Percentiles rank a stretch among this genome's conserved stretches.
These are phyloP conservation scores for Keqinozyma sinolaborantium DNA, from an alignment of 1,139 yeast genomes.

Conservation along the genomic window DNA sequence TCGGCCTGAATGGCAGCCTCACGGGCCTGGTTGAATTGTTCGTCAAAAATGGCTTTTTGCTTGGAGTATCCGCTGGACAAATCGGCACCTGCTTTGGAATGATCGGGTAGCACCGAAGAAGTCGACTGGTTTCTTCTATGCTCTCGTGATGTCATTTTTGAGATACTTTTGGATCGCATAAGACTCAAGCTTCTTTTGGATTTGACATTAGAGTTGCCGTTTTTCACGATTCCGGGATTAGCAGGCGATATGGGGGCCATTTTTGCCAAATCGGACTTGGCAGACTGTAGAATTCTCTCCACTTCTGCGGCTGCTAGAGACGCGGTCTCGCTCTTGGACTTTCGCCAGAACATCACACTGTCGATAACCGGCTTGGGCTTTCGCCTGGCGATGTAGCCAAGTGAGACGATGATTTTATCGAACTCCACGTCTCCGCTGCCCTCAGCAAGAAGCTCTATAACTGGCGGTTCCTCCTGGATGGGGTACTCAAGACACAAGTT, in stretches of 20 bases:
- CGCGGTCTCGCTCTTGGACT: slow-evolving; percentile 82
- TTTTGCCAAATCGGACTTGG: slow-evolving; percentile 15
- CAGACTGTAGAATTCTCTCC: slow-evolving; percentile 32
- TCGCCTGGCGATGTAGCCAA: slow-evolving; percentile 85
- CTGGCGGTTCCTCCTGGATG: slow-evolving; percentile 71
- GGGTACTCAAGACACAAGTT: slow-evolving; percentile 71
- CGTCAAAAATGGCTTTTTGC: slow-evolving; percentile 26
- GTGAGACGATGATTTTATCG: slow-evolving; percentile 77
- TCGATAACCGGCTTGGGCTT: slow-evolving; percentile 96
- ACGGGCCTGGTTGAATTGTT: slow-evolving; percentile 54
- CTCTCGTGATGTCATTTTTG: slow-evolving; percentile 22
- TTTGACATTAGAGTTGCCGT: slow-evolving; percentile 10
- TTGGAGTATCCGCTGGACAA: slow-evolving; percentile 2
- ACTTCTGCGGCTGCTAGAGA: slow-evolving; percentile 67
- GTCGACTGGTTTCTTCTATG: slow-evolving; percentile 40
- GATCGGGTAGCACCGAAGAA: slow-evolving; percentile 16
- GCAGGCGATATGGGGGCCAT: slow-evolving; percentile 7
- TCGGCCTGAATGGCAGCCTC: slow-evolving; percentile 81
- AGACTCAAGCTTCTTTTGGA: slow-evolving; percentile 40
- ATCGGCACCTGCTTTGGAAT: neutral
- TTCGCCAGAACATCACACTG: slow-evolving; percentile 98
- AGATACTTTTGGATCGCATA: slow-evolving; percentile 39
- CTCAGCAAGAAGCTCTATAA: slow-evolving; percentile 76
- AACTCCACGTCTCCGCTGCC: slow-evolving; percentile 77
- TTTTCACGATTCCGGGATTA: slow-evolving; percentile 9